These are phyloP conservation scores for Neocatenulostroma microsporum DNA, from an alignment of 2,329 filamentous ascomycete species.

Conservation along the genomic window DNA sequence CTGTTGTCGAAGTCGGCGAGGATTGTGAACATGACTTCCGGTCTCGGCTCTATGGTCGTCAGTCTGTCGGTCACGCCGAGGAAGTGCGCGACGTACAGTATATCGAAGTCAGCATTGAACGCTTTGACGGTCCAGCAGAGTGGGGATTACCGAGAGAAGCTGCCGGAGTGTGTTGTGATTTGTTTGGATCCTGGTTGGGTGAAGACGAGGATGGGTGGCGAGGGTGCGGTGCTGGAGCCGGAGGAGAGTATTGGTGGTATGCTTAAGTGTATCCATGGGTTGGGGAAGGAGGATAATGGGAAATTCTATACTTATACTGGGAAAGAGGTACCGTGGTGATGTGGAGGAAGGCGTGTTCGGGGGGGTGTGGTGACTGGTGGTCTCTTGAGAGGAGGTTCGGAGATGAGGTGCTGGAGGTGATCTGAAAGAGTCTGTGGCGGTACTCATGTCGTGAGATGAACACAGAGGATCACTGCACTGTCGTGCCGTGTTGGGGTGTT, in stretches of 20 bases:
- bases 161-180: constrained; percentile 27
- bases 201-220: constrained; percentile 37
- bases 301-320: constrained; percentile 33
- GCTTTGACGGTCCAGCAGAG: constrained; percentile 39
- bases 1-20: constrained; percentile 26
- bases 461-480: no score
- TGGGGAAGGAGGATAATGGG: constrained; percentile 30
- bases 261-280: constrained; percentile 28
- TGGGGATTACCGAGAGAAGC: constrained; percentile 30
- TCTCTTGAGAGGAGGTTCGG: no score
- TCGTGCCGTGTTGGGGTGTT: no score
- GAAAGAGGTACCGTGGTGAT: constrained; percentile 29
- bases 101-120: constrained; percentile 40
- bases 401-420: no score
- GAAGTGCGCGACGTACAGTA: constrained; percentile 35
- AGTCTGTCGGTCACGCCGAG: constrained; percentile 23
- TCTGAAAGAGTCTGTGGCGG: no score
- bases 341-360: background rate
- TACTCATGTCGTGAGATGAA: no score
- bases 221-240: constrained; percentile 33
- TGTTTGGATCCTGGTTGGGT: constrained; percentile 40
- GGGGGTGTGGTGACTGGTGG: no score
- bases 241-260: constrained; percentile 33
- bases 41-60: constrained; percentile 27
- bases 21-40: constrained; percentile 31